phyloP scores from a whole-genome alignment of 257 asterid genomes.

The Schizonepeta tenuifolia region DNA sequence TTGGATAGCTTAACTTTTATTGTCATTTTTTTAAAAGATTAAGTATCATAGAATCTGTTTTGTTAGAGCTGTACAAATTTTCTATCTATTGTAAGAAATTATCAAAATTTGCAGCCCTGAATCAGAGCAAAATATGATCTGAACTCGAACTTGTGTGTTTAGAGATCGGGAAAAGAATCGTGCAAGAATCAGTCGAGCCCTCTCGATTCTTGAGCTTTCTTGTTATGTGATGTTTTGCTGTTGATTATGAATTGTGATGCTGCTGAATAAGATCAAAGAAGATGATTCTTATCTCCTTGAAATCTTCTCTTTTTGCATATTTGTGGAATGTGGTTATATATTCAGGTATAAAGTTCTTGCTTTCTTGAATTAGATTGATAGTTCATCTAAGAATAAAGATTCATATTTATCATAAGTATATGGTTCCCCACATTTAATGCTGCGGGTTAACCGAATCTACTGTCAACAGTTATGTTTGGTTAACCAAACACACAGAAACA shows the following conservation, averaged over 20 bases:
- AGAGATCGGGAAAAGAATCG: not conserved
- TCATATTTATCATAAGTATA: not conserved
- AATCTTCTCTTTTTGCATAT: not conserved
- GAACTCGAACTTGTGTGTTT: not conserved
- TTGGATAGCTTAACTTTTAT: not conserved
- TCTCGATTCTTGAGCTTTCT: not conserved
- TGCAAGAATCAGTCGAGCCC: not conserved
- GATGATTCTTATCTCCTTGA: not conserved
- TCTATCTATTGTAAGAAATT: too few species aligned
- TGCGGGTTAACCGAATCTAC: not conserved
- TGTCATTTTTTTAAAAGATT: not conserved
- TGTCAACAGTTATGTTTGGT: not conserved
- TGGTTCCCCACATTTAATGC: not conserved
- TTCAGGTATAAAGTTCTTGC: not conserved
- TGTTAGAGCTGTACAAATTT: not conserved
- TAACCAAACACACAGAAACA: not conserved
- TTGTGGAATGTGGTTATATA: not conserved
- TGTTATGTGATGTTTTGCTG: not conserved
- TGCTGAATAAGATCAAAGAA: not conserved
- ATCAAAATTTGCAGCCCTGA: not conserved
- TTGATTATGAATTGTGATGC: not conserved
- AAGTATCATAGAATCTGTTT: not conserved
- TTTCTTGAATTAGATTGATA: not conserved
- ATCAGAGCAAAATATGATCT: not conserved
- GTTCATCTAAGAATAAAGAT: not conserved